Conservation (phyloP, 2,329 filamentous ascomycete genomes). For the Stemphylium vesicarium region DNA sequence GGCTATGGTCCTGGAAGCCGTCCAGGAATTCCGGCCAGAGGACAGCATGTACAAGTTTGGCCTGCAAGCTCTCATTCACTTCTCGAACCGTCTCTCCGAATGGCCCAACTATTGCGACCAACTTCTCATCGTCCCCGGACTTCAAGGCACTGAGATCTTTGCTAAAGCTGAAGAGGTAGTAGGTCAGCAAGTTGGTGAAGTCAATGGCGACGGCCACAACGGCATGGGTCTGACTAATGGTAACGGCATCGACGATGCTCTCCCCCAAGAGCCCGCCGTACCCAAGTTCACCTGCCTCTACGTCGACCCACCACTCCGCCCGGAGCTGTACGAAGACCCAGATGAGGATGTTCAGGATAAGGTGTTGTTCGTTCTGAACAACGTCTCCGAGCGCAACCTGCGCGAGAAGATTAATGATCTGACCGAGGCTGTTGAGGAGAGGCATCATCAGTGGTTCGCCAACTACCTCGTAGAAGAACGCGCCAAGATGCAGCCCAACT, state of each 20-base stretch:
- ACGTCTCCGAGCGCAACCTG: conserved; percentile 89
- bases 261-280: conserved; percentile 64
- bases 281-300: conserved; percentile 80
- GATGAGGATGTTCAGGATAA: conserved; percentile 86
- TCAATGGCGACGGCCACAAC: conserved; percentile 53
- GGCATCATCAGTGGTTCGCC: conserved; percentile 95
- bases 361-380: conserved; percentile 95
- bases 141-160: conserved; percentile 85
- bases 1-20: conserved; percentile 96
- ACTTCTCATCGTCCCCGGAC: conserved; percentile 78
- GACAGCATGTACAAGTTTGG: conserved; percentile 98
- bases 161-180: conserved; percentile 83
- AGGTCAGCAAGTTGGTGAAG: conserved; percentile 68
- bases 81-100: conserved; percentile 81
- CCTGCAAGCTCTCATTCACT: conserved; percentile 89
- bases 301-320: conserved; percentile 70
- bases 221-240: conserved; percentile 71
- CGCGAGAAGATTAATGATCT: conserved; percentile 84
- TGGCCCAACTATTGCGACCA: conserved; percentile 96
- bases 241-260: conserved; percentile 65
- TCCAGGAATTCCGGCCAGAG: conserved; percentile 81
- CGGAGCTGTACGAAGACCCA: conserved; percentile 78
- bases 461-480: conserved; percentile 93
- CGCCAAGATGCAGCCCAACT: conserved; percentile 96
- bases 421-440: conserved; percentile 75